Evolutionary conservation across 129 eudicot genomes (phyloP), one percentile per base, ranked within the genome.

Genomic region (Silybum marianum): DNA sequence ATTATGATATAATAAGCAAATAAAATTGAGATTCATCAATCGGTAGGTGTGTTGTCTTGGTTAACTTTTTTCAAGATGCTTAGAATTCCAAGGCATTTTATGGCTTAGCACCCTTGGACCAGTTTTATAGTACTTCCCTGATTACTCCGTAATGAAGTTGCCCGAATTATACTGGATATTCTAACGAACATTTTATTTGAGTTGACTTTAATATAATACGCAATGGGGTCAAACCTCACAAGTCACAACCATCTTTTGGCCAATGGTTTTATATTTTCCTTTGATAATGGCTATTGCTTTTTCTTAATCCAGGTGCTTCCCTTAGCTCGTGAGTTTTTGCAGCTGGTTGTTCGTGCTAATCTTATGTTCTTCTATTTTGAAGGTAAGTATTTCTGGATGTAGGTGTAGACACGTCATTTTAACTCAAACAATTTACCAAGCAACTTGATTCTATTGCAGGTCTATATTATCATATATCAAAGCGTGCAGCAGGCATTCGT

Each of bases 361-460:
- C 93, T 96, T 72, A 96, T 93, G 99, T 91, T 96, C 86, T 96
- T 96, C 82, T 96, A 96, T 82, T 96, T 96, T 80, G 96, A 94
- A 94, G 98, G 98, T 89, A 74, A 82, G 71, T 70, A 63, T 87
- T 40, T 23, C 25, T 74, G 9, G 68, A 86, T 68, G 69, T 54
- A 25, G 19, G 22, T 42, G 13, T 28, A 68, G 8, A 26, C 8
- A 21, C 3, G 24, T 13, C 25, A 70, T 24, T 72, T 16, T n/a
- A 42, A 46, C 28, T 73, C 23, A 51, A 42, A 76, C 66, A 19
- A 58, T 42, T n/a, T 28, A 78, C 72, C 30, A 39, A 70, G 28
- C 60, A 54, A 69, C 68, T 79, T 82, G 25, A 63, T 30, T 63
- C 11, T 39, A 25, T 78, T 78, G 73, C 89, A 96, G 99, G 99